Percentiles rank a stretch among this genome's conserved stretches.
These are phyloP conservation scores for Pythium angustatum DNA, from an alignment of 352 stramenopile species.

Conservation along the genomic window DNA sequence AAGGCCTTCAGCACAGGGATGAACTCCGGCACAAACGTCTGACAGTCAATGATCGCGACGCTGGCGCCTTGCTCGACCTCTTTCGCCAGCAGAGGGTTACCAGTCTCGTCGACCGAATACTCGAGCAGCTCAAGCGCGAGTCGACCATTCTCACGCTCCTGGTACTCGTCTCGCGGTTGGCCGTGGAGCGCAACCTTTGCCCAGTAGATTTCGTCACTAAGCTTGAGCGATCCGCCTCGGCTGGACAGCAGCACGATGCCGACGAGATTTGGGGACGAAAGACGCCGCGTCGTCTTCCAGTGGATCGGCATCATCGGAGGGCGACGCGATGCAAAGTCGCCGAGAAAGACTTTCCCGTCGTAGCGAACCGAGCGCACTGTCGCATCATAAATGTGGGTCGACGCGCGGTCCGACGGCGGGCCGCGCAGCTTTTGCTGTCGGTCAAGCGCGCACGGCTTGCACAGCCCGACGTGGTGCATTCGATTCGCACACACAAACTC, in stretches of 20 bases:
- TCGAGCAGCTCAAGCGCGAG: conserved; percentile 75
- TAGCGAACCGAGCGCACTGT: conserved; percentile 48
- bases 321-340: conserved; percentile 57
- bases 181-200: conserved; percentile 75
- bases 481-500: conserved; percentile 66
- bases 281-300: conserved; percentile 78
- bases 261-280: conserved; percentile 81
- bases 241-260: conserved; percentile 69
- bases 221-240: conserved; percentile 44
- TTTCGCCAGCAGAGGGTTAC: conserved; percentile 48
- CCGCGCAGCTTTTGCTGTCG: conserved; percentile 56
- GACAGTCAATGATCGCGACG: conserved; percentile 85
- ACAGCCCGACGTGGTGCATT: conserved; percentile 59
- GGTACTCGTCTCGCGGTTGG: conserved; percentile 64
- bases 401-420: conserved; percentile 53
- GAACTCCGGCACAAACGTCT: conserved; percentile 88
- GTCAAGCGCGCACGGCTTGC: conserved; percentile 50
- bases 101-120: conserved; percentile 60
- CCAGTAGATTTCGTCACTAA: conserved; percentile 70
- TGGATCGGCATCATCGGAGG: conserved; percentile 64
- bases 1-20: conserved; percentile 81
- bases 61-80: conserved; percentile 51
- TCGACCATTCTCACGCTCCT: conserved; percentile 53
- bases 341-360: conserved; percentile 65
- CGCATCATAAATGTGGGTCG: conserved; percentile 84